A percentile compares a stretch with the other conserved stretches of the same genome.
These are phyloP conservation scores for Austroboletus eburneus DNA, from an alignment of 768 basidiomycete genomes.

Conservation along the genomic window DNA sequence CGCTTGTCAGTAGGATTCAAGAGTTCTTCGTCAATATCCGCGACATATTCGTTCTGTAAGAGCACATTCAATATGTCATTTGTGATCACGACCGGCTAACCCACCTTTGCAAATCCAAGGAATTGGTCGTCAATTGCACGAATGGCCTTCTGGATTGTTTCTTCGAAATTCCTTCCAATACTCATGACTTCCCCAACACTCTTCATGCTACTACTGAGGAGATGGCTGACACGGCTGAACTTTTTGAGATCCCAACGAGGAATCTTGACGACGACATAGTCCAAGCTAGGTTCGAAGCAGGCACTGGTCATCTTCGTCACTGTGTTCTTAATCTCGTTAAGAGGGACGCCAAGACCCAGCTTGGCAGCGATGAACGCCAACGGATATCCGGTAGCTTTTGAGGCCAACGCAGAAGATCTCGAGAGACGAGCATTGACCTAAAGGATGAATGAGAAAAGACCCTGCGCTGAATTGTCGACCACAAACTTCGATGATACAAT, in stretches of 20 bases:
- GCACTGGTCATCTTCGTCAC: conserved; percentile 96
- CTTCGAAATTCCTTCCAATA: conserved; percentile 96
- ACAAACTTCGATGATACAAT: conserved; percentile 93
- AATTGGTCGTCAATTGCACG: conserved; percentile 95
- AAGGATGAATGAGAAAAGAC: conserved; percentile 2
- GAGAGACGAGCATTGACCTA: conserved; percentile 96
- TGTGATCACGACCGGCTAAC: conserved; percentile 1
- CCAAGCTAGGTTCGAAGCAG: conserved; percentile 97
- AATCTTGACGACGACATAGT: conserved; percentile 98
- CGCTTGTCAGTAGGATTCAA: conserved; percentile 95
- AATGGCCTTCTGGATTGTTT: conserved; percentile 98
- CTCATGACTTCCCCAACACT: conserved; percentile 99
- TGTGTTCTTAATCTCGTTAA: conserved; percentile 97
- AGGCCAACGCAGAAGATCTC: conserved; percentile 94
- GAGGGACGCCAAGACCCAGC: conserved; percentile 92
- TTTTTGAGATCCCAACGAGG: conserved; percentile 99
- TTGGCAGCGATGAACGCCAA: conserved; percentile 98
- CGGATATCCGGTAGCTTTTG: conserved; percentile 97
- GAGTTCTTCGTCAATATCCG: conserved; percentile 90
- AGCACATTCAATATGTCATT: not conserved
- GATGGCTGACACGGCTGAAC: conserved; percentile 88
- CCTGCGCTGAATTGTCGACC: not conserved
- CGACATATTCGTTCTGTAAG: conserved; percentile 78
- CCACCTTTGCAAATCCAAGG: conserved; percentile 82
- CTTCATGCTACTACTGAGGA: conserved; percentile 96